Evolutionary conservation across 768 basidiomycete genomes (phyloP), one percentile per base, ranked within the genome.

Genomic region (Tylopilus rubrobrunneus): DNA sequence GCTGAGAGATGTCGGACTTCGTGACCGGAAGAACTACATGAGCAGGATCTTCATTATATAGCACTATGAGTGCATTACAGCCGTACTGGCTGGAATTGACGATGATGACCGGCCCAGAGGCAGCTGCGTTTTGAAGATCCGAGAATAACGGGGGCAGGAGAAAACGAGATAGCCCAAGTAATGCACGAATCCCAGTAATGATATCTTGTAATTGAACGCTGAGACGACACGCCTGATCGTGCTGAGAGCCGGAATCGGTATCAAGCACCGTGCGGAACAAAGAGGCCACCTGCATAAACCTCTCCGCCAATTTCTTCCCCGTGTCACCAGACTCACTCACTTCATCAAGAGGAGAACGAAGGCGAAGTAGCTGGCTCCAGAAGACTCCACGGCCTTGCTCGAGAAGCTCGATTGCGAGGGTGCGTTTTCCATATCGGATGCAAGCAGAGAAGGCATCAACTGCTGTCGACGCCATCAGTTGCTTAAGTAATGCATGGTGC

Each of bases 51-150:
- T 17, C 10, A 7, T 45, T 10, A 7, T 34, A 12, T 3, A 56
- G 9, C 17, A 73, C 53, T 4, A 73, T 64, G 17, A 76, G 37
- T 0, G 70, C 74, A 49, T 76, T 69, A 12, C 70, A 76, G 27
- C 65, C 47, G 14, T 50, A 56, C 17, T 46, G 39, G 50, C 65
- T 61, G 10, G 67, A 55, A 48, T 74, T 76, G 23, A 74, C 55
- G 14, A 76, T 52, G 21, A 73, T 63, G n/a, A 72, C 59, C 0
- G 70, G 69, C 5, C 71, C 71, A 7, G 37, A 52, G 0, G 47
- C 19, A 10, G 69, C 64, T 15, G 60, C 61, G 1, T 28, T 28
- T 14, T 51, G 61, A 7, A 68, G 52, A 19, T 59, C 48, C 0
- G 58, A 49, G 21, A 59, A 58, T 15, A 56, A 47, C 9, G 49